Evolutionary conservation across 1,139 yeast genomes (phyloP).

Genomic region (Sugiyamaella novakii): DNA sequence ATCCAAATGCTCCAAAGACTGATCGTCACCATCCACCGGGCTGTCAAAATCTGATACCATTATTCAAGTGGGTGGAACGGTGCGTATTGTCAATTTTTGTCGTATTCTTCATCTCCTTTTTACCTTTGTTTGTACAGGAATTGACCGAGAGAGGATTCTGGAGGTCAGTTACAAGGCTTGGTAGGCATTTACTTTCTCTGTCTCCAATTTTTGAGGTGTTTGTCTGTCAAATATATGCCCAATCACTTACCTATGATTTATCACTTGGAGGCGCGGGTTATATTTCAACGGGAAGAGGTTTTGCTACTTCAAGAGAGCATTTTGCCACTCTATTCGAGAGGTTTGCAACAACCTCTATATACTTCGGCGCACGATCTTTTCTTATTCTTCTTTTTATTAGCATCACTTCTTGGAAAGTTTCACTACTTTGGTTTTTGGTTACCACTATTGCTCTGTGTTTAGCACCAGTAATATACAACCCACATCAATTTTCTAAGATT

Average conservation of each 20-base stretch:
- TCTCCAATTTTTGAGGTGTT: conserved; percentile 88
- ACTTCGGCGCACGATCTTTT: conserved; percentile 62
- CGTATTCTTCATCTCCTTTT: conserved; percentile 79
- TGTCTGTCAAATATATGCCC: conserved; percentile 81
- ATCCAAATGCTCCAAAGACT: conserved; percentile 58
- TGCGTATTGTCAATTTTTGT: conserved; percentile 81
- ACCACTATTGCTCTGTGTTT: conserved; percentile 70
- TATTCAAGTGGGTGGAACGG: conserved; percentile 75
- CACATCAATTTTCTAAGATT: conserved; percentile 73
- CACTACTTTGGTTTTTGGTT: conserved; percentile 82
- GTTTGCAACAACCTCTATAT: conserved; percentile 65
- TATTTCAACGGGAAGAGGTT: conserved; percentile 83
- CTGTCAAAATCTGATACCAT: conserved; percentile 73
- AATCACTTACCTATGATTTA: conserved; percentile 65
- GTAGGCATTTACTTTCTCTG: conserved; percentile 66
- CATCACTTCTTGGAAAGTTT: conserved; percentile 71
- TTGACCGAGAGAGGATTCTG: conserved; percentile 72
- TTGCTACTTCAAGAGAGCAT: conserved; percentile 69
- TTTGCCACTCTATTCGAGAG: conserved; percentile 63
- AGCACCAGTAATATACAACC: conserved; percentile 82
- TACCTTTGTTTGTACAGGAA: conserved; percentile 80
- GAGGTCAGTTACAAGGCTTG: conserved; percentile 61
- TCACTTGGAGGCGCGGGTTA: conserved; percentile 83
- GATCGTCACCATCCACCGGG: conserved; percentile 68
- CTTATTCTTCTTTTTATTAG: conserved; percentile 64